Evolutionary conservation across 2,329 filamentous ascomycete species (phyloP).

Genomic region (Colletotrichum sp.): DNA sequence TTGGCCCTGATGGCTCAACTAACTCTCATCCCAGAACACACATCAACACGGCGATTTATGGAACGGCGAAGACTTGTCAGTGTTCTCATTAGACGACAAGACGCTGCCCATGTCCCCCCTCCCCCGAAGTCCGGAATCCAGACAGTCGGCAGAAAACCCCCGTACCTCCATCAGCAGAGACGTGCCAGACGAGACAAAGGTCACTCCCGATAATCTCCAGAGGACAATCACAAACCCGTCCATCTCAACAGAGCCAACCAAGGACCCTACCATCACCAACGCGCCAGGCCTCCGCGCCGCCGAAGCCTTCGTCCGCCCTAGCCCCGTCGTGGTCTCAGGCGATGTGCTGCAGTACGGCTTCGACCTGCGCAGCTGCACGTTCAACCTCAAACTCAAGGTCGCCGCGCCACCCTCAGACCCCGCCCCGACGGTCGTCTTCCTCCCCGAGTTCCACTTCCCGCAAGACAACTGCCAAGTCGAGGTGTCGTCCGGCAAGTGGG

Average conservation of each 20-base stretch:
- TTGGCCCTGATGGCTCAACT: neutral
- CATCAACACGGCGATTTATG: conserved; percentile 92
- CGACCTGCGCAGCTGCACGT: conserved; percentile 79
- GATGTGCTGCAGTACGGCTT: conserved; percentile 76
- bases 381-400: conserved; percentile 71
- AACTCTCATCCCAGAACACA: conserved; percentile 64
- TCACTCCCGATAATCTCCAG: conserved; percentile 80
- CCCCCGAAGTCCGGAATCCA: conserved; percentile 44
- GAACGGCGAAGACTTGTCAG: conserved; percentile 97
- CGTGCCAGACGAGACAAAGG: conserved; percentile 57
- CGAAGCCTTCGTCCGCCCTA: conserved; percentile 90
- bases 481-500: conserved; percentile 88
- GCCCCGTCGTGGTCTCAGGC: conserved; percentile 78
- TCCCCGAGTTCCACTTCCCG: conserved; percentile 94
- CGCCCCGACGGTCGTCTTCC: conserved; percentile 79
- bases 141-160: conserved; percentile 23
- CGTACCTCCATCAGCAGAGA: conserved; percentile 33
- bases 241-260: conserved; percentile 63
- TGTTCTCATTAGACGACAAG: conserved; percentile 84
- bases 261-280: conserved; percentile 63
- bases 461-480: conserved; percentile 73
- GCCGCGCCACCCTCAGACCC: conserved; percentile 61
- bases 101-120: conserved; percentile 58
- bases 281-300: conserved; percentile 83
- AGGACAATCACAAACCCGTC: conserved; percentile 71